A percentile compares a stretch with the other conserved stretches of the same genome.
Evolutionary conservation across 345 rosid species (phyloP).

Genomic region (Euphorbia peplus): DNA sequence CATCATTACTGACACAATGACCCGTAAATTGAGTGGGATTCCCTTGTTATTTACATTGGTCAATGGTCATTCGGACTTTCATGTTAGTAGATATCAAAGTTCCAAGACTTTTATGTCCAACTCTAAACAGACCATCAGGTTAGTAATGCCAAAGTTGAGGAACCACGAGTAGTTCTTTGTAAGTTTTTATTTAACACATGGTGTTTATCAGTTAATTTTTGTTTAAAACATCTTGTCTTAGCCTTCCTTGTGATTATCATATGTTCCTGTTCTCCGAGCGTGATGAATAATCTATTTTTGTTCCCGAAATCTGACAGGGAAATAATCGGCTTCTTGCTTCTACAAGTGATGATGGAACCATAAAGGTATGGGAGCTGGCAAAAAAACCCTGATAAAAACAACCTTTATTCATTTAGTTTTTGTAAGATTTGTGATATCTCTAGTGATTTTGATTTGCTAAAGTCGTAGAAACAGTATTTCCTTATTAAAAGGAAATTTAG

Average conservation of each 20-base stretch:
- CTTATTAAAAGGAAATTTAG: background rate
- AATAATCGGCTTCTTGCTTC: conserved; percentile 63
- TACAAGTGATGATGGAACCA: conserved; percentile 72
- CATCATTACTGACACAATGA: no score
- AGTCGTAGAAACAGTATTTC: background rate
- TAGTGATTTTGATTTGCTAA: background rate
- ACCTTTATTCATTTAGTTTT: background rate
- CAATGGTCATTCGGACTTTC: no score
- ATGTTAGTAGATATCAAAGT: no score
- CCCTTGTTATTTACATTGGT: no score
- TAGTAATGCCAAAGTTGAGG: no score
- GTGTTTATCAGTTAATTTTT: no score
- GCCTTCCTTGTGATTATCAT: no score
- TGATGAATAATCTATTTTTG: background rate
- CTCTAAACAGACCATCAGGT: no score
- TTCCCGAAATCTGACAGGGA: conserved; percentile 36
- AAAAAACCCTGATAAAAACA: conserved; percentile 27
- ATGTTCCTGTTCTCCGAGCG: no score
- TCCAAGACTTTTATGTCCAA: no score
- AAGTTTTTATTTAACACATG: background rate
- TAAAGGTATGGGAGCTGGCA: conserved; percentile 73
- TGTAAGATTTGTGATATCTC: background rate
- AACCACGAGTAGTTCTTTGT: background rate
- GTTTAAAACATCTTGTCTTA: no score
- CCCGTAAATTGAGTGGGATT: no score